Base-by-base conservation (phyloP, 352 stramenopile species). In the Phytophthora pistaciae region DNA sequence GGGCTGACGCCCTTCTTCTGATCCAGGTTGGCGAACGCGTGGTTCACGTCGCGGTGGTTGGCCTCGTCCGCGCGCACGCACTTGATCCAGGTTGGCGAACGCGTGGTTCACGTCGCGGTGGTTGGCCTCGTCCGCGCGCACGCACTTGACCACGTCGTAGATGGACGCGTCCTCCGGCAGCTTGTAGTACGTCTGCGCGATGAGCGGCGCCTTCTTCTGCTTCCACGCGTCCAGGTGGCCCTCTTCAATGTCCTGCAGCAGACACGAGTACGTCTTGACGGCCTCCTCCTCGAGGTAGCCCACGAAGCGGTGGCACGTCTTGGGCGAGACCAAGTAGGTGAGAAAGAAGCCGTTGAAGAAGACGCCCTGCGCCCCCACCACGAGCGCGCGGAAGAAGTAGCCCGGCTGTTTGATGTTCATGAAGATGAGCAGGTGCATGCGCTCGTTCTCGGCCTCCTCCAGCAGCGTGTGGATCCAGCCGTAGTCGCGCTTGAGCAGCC, bases 391-490 rank as follows among this genome's bases (percentile, higher is more conserved):
- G 66, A 98, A 94, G 16, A 94, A 48, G 52, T 77, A 78, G 18
- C 86, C 82, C 0, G 92, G 92, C 64, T 97, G 82, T 75, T 96
- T 97, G 74, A 98, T 86, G 56, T 87, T 84, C 64, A 97, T 82
- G 73, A 96, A 97, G 69, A 96, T 96, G 40, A 98, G 79, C 36
- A 98, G 69, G 77, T 98, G 95, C 92, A 98, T 98, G 56, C 93
- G 82, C 82, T 98, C 94, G 79, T 98, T 98, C 80, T 98, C 94
- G n/a, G 92, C 92, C 64, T 98, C 94, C 60, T 98, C 94, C 1
- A 98, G 78, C 5, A 98, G 75, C n/a, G 93, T 94, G 75, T 95
- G 81, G 78, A 98, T 98, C 91, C 91, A 97, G 18, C 92, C 92
- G 54, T 97, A 92, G 82, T 98, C 92, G 20, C 93, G 86, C 29